These are phyloP conservation scores for Tetracladium marchalianum DNA, from an alignment of 495 filamentous ascomycete genomes.

Conservation along the genomic window DNA sequence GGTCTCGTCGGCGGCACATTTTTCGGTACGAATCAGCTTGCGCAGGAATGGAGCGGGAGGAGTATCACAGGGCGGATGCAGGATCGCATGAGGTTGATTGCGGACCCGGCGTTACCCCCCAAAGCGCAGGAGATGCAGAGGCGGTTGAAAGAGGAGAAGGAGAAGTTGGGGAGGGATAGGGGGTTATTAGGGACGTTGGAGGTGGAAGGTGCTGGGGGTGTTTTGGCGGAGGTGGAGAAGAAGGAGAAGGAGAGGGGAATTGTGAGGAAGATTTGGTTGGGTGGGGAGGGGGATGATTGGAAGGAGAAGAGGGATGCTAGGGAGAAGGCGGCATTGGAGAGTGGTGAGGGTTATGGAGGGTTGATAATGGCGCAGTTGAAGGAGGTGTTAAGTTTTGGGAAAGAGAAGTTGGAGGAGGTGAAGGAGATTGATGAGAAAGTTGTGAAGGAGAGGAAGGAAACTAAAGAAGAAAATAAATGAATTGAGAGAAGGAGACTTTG, in stretches of 20 bases:
- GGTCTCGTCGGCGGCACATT: constrained; percentile 28
- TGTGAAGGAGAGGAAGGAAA: constrained; percentile 22
- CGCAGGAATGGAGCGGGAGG: constrained; percentile 48
- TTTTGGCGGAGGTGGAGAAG: constrained; percentile 19
- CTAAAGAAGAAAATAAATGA: constrained; percentile 6
- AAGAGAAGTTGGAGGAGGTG: constrained; percentile 15
- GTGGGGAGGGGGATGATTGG: constrained; percentile 55
- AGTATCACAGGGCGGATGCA: constrained; percentile 36
- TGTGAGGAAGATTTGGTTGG: constrained; percentile 53
- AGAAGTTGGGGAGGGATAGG: constrained; percentile 24
- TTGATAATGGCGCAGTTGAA: constrained; percentile 77
- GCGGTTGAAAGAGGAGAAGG: constrained; percentile 27
- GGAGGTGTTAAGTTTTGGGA: constrained; percentile 65
- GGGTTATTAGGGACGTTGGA: constrained; percentile 12
- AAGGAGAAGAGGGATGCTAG: constrained; percentile 58
- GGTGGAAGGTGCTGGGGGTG: constrained; percentile 22
- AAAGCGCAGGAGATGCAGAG: constrained; percentile 45
- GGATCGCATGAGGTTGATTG: constrained; percentile 17
- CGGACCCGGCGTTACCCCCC: constrained; percentile 34
- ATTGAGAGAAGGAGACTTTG: not conserved
- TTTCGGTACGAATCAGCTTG: constrained; percentile 53
- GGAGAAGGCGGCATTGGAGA: constrained; percentile 62
- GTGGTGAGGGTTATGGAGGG: constrained; percentile 71
- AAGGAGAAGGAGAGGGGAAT: constrained; percentile 28
- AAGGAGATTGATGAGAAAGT: constrained; percentile 19